Base-by-base conservation (phyloP, 2,329 filamentous ascomycete species). In the Aspergillus luchuensis region DNA sequence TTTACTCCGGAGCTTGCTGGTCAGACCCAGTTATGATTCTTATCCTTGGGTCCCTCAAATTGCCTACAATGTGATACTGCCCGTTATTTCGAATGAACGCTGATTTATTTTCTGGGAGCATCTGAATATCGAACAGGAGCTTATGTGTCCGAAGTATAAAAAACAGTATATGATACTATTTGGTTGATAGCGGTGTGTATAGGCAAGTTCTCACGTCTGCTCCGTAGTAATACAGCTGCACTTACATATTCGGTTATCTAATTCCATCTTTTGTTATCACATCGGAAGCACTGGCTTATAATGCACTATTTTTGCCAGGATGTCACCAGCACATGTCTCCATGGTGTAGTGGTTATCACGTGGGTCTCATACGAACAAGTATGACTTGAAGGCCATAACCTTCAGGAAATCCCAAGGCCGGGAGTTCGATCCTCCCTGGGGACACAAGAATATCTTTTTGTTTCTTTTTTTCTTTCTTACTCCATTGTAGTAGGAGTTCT, bases 341-440 rank as follows among this genome's bases (percentile, higher is more conserved):
- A 57, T 57, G 25, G 38, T 47, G 33, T 48, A 50, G 47, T 50
- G 47, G 47, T 50, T 50, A 50, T 50, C 47, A 50, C 47, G 47
- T 50, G 47, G 47, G 25, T 50, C 47, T 50, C 47, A 50, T 50
- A 30, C 25, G 2, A 36, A 7, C 10, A 13, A 13, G n/a, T 30
- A 33, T 50, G 47, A 50, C 47, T 30, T 50, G 25, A 30, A 17
- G 47, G 47, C 33, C 10, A 19, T 13, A 2, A 50, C 47, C n/a
- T 33, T 50, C 47, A 50, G 47, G 47, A 50, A 50, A 50, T 30
- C 47, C 47, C 47, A 50, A 50, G 47, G 47, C 47, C 47, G 47
- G 47, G 47, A 50, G 45, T 28, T 50, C 47, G 25, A 50, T 50
- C 47, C 47, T 50, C 25, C 25, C 47, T 50, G 23, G 47, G 47